Percentiles rank a stretch among this genome's conserved stretches.
Evolutionary conservation across 1,284 basidiomycete species (phyloP).

Genomic region (Bondarzewia mesenterica): DNA sequence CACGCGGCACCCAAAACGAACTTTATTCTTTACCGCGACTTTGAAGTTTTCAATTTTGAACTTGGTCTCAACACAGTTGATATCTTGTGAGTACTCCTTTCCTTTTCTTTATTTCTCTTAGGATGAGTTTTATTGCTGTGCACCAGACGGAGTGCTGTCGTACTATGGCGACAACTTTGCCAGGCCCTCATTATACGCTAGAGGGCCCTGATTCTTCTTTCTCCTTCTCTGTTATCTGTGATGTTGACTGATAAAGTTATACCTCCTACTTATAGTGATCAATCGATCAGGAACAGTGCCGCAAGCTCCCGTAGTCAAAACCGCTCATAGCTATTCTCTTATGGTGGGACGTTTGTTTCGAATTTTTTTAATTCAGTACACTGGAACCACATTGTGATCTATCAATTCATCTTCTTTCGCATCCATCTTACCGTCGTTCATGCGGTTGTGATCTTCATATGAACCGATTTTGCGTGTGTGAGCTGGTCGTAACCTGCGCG

Average conservation of each 20-base stretch:
- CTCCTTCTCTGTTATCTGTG: background rate
- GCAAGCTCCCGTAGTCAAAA: no score
- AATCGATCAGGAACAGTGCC: no score
- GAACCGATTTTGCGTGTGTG: constrained; percentile 68
- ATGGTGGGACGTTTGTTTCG: no score
- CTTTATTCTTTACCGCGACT: no score
- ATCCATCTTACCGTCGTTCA: constrained; percentile 1
- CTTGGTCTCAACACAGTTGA: no score
- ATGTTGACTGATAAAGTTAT: no score
- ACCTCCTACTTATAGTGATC: no score
- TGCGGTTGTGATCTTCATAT: constrained; percentile 61
- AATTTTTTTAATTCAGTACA: no score
- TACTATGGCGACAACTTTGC: constrained; percentile 12
- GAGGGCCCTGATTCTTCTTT: constrained; percentile 13
- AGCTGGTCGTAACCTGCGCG: constrained; percentile 72
- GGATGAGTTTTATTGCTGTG: constrained; percentile 14
- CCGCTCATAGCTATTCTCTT: no score
- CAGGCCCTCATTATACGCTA: constrained; percentile 15
- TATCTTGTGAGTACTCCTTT: no score
- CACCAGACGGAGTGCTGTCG: constrained; percentile 13
- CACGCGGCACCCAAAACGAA: background rate
- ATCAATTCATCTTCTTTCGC: background rate
- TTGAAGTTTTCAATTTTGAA: no score
- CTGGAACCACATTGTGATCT: no score
- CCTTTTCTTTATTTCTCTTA: background rate